A percentile compares a stretch with the other conserved stretches of the same genome.
Evolutionary conservation across 257 asterid species (phyloP).

Genomic region (Fraxinus excelsior): DNA sequence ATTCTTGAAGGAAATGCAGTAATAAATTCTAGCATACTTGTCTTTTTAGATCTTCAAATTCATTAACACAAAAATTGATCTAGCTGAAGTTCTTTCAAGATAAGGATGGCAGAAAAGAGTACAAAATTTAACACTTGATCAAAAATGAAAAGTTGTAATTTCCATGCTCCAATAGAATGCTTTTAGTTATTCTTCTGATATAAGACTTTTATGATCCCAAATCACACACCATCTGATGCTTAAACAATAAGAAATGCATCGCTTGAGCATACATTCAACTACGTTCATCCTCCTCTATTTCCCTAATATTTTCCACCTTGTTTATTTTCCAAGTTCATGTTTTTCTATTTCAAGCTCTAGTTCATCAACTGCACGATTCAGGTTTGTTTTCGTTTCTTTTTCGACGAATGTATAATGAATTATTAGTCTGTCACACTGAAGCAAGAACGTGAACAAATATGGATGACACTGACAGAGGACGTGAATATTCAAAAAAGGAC

Average conservation of each 20-base stretch:
- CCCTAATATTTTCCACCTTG: no score
- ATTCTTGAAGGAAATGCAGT: neutral
- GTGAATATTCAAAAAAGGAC: neutral
- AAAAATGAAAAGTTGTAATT: neutral
- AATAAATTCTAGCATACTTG: neutral
- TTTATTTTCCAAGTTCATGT: no score
- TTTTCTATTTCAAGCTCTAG: no score
- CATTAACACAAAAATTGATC: neutral
- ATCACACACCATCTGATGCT: neutral
- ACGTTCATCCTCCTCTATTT: neutral
- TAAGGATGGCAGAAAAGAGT: neutral
- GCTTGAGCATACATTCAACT: neutral
- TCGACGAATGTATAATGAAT: neutral
- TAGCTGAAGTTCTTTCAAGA: neutral
- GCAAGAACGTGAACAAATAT: neutral
- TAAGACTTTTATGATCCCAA: neutral
- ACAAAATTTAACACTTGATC: neutral
- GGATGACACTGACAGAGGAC: neutral
- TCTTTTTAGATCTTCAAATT: neutral
- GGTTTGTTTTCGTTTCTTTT: neutral
- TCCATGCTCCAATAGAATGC: neutral
- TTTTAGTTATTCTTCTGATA: no score
- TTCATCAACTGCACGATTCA: neutral
- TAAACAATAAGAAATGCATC: neutral
- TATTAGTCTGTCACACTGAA: neutral